Evolutionary conservation across 495 filamentous ascomycete genomes (phyloP), one percentile per base, ranked within the genome.

Genomic region (Aspergillus cavernicola): DNA sequence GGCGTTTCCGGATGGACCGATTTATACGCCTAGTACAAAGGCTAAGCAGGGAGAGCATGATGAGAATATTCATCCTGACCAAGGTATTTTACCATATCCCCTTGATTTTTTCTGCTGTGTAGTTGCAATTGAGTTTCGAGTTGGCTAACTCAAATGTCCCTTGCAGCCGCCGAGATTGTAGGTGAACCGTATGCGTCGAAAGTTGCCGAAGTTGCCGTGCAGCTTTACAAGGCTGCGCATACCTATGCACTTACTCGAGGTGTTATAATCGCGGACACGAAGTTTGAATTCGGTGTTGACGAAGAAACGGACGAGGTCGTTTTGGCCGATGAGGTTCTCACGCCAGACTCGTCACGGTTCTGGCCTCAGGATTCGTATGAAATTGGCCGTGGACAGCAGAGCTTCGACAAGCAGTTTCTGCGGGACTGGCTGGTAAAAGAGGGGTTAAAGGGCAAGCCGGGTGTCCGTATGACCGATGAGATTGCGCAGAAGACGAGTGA

Each of bases 1-100:
- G 63, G 75, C 77, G 13, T 83, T 98, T 60, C 84, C 83, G 20
- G 70, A 72, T 31, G 78, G 79, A 16, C 83, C 92, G 18, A 80
- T 96, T 51, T 97, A 90, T 66, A 97, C 93, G 7, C 90, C 90
- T 7, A 86, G 80, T 59, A 97, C 92, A 2, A 97, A 98, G 76
- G 93, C 93, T 0, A 86, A 89, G 62, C 73, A 77, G 50, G 92
- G 92, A 1, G 73, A 82, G 50, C 82, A 95, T 56, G 93, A 98
- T 72, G 86, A 92, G 74, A 97, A 98, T 68, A 97, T 98, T 57
- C 80, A 83, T 51, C 85, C 85, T 0, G 84, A 83, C 33, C 68
- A 86, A 68, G 78, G 79, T 80, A 70, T 33, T n/a, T n/a, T 66
- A 50, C 6, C 24, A 22, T 59, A 24, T 38, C 33, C 28, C 43